Conservation (phyloP, 345 rosid species). For the Draba incana region DNA sequence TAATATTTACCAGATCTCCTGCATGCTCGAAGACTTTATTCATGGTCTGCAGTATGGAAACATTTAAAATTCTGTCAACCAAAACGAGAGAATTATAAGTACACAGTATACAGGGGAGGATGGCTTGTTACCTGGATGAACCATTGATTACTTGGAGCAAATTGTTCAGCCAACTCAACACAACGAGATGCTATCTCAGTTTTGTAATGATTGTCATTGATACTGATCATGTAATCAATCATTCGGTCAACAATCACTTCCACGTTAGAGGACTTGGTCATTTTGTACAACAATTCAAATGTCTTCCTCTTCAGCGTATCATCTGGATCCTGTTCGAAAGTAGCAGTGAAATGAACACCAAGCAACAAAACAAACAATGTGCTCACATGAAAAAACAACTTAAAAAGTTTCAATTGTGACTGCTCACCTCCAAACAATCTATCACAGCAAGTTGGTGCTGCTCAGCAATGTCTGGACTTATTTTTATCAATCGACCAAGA, state of each 20-base stretch:
- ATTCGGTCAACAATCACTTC: conserved; percentile 98
- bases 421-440: conserved; percentile 95
- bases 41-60: conserved; percentile 67
- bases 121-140: conserved; percentile 76
- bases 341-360: conserved; percentile 29
- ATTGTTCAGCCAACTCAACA: conserved; percentile 95
- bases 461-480: conserved; percentile 91
- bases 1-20: conserved; percentile 89
- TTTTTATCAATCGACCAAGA: conserved; percentile 87
- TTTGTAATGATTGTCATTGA: conserved; percentile 93
- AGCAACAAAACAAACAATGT: not conserved
- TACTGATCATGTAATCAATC: conserved; percentile 97
- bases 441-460: conserved; percentile 98
- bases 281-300: conserved; percentile 86
- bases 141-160: conserved; percentile 99
- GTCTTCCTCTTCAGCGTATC: conserved; percentile 97
- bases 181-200: conserved; percentile 97
- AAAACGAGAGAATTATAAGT: not conserved
- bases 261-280: conserved; percentile 97
- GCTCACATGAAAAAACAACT: not conserved
- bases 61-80: conserved; percentile 29
- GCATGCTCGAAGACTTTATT: conserved; percentile 98
- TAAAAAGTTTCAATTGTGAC: not conserved
- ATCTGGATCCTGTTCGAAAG: conserved; percentile 81
- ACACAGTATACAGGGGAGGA: conserved; percentile 16